A percentile compares a stretch with the other conserved stretches of the same genome.
Evolutionary conservation across 441 rosid species (phyloP).

Genomic region (Gossypium aridum): DNA sequence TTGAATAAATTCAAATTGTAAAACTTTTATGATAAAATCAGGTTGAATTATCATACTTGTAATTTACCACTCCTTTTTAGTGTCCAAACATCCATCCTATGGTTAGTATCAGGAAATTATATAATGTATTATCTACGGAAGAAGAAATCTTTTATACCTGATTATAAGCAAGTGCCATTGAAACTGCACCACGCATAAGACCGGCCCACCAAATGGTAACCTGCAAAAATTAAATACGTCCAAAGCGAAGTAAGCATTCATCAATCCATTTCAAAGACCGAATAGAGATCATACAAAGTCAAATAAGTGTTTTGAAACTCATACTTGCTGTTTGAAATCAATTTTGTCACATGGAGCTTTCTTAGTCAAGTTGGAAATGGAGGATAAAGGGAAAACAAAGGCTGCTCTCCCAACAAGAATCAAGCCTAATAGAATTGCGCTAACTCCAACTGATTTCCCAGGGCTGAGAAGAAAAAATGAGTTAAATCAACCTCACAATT

Average conservation of each 20-base stretch:
- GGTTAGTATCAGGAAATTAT: neutral
- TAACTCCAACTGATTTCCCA: constrained; percentile 67
- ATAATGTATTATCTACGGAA: neutral
- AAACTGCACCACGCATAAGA: constrained; percentile 96
- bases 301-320: constrained; percentile 7
- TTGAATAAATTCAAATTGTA: too few relatives aligned
- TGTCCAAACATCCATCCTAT: neutral
- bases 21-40: too few relatives aligned
- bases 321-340: constrained; percentile 70
- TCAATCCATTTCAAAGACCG: neutral
- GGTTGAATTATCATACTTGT: too few relatives aligned
- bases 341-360: constrained; percentile 47
- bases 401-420: constrained; percentile 87
- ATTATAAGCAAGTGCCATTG: constrained; percentile 97
- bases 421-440: constrained; percentile 72
- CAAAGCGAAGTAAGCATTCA: neutral
- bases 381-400: constrained; percentile 80
- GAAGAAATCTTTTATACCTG: constrained; percentile 40
- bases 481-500: neutral
- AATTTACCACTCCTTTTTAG: too few relatives aligned
- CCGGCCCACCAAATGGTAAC: constrained; percentile 99
- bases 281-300: neutral
- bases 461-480: constrained; percentile 45
- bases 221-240: constrained; percentile 26
- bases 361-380: constrained; percentile 82